Evolutionary conservation across 805 yeast genomes (phyloP).

Genomic region (Jamesozyma lodderae): DNA sequence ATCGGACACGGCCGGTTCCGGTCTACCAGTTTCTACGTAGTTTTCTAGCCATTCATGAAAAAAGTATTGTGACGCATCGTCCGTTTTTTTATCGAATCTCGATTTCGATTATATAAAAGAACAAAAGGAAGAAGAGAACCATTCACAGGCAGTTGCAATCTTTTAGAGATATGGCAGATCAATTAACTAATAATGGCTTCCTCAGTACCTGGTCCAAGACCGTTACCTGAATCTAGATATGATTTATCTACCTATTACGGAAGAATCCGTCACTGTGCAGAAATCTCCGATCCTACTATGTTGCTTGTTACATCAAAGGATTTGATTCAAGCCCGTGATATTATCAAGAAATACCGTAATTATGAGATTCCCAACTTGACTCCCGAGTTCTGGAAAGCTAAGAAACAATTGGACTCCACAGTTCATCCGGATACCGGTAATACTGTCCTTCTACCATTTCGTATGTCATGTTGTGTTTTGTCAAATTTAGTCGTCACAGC

Average conservation of each 20-base stretch:
- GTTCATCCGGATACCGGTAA: conserved; percentile 96
- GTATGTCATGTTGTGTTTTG: conserved; percentile 94
- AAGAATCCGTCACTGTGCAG: conserved; percentile 89
- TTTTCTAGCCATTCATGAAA: too few relatives aligned
- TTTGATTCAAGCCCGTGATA: conserved; percentile 51
- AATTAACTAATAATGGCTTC: conserved; percentile 57
- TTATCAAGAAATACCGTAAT: conserved; percentile 63
- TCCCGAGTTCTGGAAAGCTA: conserved; percentile 82
- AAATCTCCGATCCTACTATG: conserved; percentile 87
- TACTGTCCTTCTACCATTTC: conserved; percentile 82
- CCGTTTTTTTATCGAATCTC: not conserved
- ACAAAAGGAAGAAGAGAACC: not conserved
- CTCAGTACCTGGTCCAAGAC: conserved; percentile 71
- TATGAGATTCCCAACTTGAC: conserved; percentile 59
- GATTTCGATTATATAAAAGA: not conserved
- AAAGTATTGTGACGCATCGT: too few relatives aligned
- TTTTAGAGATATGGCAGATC: not conserved
- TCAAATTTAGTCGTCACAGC: conserved; percentile 91
- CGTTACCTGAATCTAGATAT: conserved; percentile 70
- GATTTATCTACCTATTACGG: conserved; percentile 85
- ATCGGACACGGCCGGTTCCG: not conserved
- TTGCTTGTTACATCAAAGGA: conserved; percentile 60
- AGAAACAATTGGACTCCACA: conserved; percentile 79
- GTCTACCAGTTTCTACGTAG: too few relatives aligned
- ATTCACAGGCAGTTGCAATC: too few relatives aligned